phyloP scores from a whole-genome alignment of 495 filamentous ascomycete genomes.

The Aspergillus conjunctus region DNA sequence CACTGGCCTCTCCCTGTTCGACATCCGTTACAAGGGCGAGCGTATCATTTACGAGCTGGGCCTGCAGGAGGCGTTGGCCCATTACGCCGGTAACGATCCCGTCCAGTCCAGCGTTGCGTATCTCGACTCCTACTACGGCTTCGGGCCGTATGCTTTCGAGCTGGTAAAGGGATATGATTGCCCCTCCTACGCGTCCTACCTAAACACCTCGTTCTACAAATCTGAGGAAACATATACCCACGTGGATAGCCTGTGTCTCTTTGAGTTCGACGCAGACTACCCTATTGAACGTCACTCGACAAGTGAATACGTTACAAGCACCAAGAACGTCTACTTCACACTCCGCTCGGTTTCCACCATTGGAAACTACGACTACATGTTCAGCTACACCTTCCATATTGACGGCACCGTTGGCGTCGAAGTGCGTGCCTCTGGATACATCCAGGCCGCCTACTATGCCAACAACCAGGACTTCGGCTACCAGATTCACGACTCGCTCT shows the following conservation, averaged over 20 bases:
- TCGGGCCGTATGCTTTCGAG: conserved; percentile 21
- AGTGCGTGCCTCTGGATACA: conserved; percentile 60
- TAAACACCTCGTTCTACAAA: conserved; percentile 23
- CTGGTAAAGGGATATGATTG: conserved; percentile 25
- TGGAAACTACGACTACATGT: conserved; percentile 26
- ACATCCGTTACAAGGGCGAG: conserved; percentile 24
- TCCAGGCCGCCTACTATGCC: conserved; percentile 55
- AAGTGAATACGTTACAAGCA: conserved; percentile 14
- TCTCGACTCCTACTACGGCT: conserved; percentile 26
- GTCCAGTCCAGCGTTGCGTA: conserved; percentile 22
- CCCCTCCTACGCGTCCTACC: conserved; percentile 22
- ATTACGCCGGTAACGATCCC: conserved; percentile 23
- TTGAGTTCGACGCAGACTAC: conserved; percentile 24
- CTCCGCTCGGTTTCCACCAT: conserved; percentile 21
- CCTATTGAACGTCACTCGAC: conserved; percentile 20
- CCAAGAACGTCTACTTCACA: conserved; percentile 23
- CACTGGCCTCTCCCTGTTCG: conserved; percentile 21
- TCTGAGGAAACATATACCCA: conserved; percentile 21
- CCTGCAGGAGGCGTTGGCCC: conserved; percentile 24
- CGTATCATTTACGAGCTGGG: conserved; percentile 23
- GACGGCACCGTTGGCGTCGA: conserved; percentile 58
- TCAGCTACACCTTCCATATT: conserved; percentile 53
- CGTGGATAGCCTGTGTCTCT: conserved; percentile 23
- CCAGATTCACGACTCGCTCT: conserved; percentile 53
- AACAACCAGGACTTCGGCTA: conserved; percentile 56